Evolutionary conservation across 2,329 filamentous ascomycete species (phyloP), one percentile per base, ranked within the genome.

Genomic region (Eutypella sp.): DNA sequence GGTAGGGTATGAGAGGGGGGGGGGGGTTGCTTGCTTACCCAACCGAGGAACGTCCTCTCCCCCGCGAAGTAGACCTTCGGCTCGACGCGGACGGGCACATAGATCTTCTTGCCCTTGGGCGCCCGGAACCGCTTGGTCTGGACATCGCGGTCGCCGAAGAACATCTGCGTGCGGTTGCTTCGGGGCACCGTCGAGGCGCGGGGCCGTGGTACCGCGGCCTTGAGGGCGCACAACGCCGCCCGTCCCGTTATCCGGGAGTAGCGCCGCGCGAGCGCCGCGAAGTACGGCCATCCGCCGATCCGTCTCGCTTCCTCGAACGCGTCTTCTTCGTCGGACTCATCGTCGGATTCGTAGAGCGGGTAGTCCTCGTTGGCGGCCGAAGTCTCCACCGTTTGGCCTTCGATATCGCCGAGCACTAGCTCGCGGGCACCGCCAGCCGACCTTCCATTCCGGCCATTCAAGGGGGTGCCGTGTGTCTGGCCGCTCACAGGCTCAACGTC

Each of bases 31-130:
- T n/a, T 33, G 70, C 81, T 71, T 69, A 87, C 84, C 90, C 93
- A 99, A 52, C 89, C 88, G 47, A 99, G 78, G 70, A 96, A 99
- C 1, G 93, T 99, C 53, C 93, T 82, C 68, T 99, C 93, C 1
- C 90, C 91, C 19, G 93, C 93, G 63, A 99, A 96, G 67, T 90
- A 96, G 42, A 99, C 93, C 70, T 99, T 99, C 27, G 93, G 93
- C 67, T 99, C 93, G 27, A 99, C 91, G 41, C 93, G 84, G 45
- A 97, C 85, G 13, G 92, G 92, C 20, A 99, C 93, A 60, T 97
- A 92, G 48, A 99, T 97, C 66, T 88, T 88, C 80, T 91, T 92
- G 44, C 87, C 87, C 64, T 81, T 84, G 11, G 87, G 87, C 8
- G 87, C 87, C 63, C 82, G 84, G 71, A 90, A 81, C 56, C 69